Conservation (phyloP, 768 basidiomycete species). For the Pulveroboletus sp. region DNA sequence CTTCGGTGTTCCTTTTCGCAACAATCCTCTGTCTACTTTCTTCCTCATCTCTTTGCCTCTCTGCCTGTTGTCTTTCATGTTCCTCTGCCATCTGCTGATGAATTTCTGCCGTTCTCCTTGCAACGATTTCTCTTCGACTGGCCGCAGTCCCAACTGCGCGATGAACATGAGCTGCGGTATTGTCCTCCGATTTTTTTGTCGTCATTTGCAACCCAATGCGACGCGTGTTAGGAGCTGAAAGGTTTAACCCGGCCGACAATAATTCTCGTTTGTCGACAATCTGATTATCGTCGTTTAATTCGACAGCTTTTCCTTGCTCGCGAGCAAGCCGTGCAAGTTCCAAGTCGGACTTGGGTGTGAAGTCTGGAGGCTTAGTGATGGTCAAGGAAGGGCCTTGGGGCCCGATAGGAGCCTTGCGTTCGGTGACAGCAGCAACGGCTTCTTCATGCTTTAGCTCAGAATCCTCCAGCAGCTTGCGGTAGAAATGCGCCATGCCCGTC, state of each 20-base stretch:
- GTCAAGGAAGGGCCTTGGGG: slow-evolving; percentile 66
- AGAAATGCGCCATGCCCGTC: slow-evolving; percentile 86
- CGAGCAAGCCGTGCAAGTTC: slow-evolving; percentile 70
- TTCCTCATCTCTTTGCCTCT: slow-evolving; percentile 57
- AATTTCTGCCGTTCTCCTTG: slow-evolving; percentile 77
- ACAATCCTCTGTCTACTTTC: slow-evolving; percentile 66
- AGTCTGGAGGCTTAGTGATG: slow-evolving; percentile 69
- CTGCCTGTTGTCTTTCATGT: slow-evolving; percentile 51
- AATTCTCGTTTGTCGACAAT: slow-evolving; percentile 95
- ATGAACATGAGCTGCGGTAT: slow-evolving; percentile 46
- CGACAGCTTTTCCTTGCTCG: slow-evolving; percentile 79
- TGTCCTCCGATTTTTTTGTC: slow-evolving; percentile 22
- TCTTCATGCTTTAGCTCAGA: slow-evolving; percentile 83
- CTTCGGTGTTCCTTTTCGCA: slow-evolving; percentile 72
- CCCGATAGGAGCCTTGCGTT: slow-evolving; percentile 53
- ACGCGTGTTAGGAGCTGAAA: slow-evolving; percentile 80
- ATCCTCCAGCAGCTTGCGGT: slow-evolving; percentile 73
- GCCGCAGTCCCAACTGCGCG: slow-evolving; percentile 86
- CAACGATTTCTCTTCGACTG: slow-evolving; percentile 75
- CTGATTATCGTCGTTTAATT: slow-evolving; percentile 96
- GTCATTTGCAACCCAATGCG: slow-evolving; percentile 49
- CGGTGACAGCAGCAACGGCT: slow-evolving; percentile 69
- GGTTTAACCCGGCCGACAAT: slow-evolving; percentile 87
- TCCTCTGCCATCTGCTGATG: slow-evolving; percentile 78
- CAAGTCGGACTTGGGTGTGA: slow-evolving; percentile 62